These are phyloP conservation scores for Escovopsis weberi DNA, from an alignment of 2,329 filamentous ascomycete genomes.

Conservation along the genomic window DNA sequence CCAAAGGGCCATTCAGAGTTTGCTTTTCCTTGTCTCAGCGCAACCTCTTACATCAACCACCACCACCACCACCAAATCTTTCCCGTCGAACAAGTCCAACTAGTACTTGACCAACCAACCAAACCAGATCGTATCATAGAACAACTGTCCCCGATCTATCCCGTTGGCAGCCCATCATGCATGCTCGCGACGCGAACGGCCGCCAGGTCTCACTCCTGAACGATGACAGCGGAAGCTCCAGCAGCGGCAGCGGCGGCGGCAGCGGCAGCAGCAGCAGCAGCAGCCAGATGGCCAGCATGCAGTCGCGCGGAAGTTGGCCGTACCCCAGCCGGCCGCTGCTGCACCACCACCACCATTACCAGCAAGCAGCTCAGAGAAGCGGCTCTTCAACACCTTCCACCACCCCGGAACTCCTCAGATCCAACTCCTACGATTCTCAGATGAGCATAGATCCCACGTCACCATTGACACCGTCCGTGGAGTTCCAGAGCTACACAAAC, in stretches of 20 bases:
- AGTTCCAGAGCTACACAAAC: conserved; percentile 22
- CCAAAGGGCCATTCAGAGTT: too few species aligned
- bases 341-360: background rate
- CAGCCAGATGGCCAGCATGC: conserved; percentile 6
- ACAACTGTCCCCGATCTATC: background rate
- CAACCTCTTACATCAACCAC: background rate
- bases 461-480: conserved; percentile 38
- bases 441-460: conserved; percentile 39
- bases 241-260: conserved; percentile 31
- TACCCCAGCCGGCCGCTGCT: conserved; percentile 15
- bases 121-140: background rate
- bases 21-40: background rate
- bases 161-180: conserved; percentile 20
- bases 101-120: background rate
- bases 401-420: conserved; percentile 43
- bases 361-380: conserved; percentile 16
- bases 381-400: conserved; percentile 30
- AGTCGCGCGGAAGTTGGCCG: conserved; percentile 14
- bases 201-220: conserved; percentile 46
- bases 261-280: conserved; percentile 1
- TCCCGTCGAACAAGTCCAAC: background rate
- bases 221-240: conserved; percentile 25
- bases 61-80: too few species aligned
- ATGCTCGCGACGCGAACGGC: conserved; percentile 40
- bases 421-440: conserved; percentile 47